Evolutionary conservation across 2,329 filamentous ascomycete species (phyloP).

Genomic region (Volutella citrinella): DNA sequence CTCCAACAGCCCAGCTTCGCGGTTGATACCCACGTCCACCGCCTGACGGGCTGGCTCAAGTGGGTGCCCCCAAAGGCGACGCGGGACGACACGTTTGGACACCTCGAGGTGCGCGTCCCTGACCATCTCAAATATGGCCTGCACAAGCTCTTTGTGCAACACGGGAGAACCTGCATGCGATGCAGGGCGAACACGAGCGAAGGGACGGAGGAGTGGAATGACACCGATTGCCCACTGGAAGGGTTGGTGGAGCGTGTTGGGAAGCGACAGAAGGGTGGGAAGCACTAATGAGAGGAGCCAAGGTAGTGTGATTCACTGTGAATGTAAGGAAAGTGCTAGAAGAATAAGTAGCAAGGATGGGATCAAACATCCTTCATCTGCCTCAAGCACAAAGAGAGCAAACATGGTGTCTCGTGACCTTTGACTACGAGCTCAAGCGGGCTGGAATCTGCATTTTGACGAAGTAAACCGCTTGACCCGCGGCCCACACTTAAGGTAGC

Average conservation of each 20-base stretch:
- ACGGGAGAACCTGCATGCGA: conserved; percentile 22
- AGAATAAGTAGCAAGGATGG: too few species aligned
- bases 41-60: conserved; percentile 23
- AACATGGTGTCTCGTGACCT: too few species aligned
- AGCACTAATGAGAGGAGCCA: too few species aligned
- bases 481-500: too few species aligned
- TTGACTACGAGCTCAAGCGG: too few species aligned
- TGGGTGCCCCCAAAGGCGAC: conserved; percentile 25
- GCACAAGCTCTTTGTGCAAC: conserved; percentile 25
- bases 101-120: conserved; percentile 24
- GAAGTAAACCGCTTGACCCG: too few species aligned
- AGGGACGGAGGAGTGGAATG: conserved; percentile 24
- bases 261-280: conserved; percentile 19
- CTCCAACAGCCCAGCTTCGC: conserved; percentile 26
- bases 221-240: conserved; percentile 20
- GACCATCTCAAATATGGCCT: conserved; percentile 24
- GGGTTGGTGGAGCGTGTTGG: conserved; percentile 21
- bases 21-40: conserved; percentile 26
- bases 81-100: conserved; percentile 24
- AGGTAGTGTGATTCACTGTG: too few species aligned
- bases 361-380: too few species aligned
- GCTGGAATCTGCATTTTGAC: too few species aligned
- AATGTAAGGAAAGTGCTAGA: too few species aligned
- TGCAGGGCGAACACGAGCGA: conserved; percentile 26
- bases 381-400: too few species aligned